phyloP scores from a whole-genome alignment of 2,329 filamentous ascomycete genomes.

The Pseudogymnoascus sp. region DNA sequence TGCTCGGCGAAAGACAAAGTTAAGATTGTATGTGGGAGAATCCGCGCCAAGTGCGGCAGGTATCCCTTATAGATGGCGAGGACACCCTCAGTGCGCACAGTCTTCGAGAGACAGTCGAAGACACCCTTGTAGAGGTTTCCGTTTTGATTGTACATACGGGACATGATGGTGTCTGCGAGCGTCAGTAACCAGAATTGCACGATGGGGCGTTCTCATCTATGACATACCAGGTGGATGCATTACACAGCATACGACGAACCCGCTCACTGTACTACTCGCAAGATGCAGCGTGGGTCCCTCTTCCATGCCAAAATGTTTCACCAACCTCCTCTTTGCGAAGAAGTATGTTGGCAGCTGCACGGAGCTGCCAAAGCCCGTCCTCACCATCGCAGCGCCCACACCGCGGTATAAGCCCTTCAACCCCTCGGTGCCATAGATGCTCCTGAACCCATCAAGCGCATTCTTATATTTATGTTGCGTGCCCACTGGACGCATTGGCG shows the following conservation, averaged over 20 bases:
- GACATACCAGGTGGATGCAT: conserved; percentile 88
- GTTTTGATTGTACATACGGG: conserved; percentile 96
- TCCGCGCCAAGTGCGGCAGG: conserved; percentile 86
- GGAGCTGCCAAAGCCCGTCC: conserved; percentile 90
- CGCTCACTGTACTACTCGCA: conserved; percentile 78
- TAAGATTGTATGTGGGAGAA: conserved; percentile 89
- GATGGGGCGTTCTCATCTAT: neutral
- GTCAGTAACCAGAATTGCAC: conserved; percentile 11
- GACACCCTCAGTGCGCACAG: conserved; percentile 80
- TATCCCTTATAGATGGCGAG: conserved; percentile 97
- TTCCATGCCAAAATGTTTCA: conserved; percentile 76
- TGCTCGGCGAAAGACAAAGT: conserved; percentile 92
- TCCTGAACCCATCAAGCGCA: conserved; percentile 70
- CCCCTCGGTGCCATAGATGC: conserved; percentile 74
- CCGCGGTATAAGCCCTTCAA: conserved; percentile 78
- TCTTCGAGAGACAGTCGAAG: conserved; percentile 86
- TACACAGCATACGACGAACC: conserved; percentile 92
- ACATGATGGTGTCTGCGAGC: conserved; percentile 83
- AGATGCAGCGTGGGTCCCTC: conserved; percentile 87
- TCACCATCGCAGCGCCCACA: conserved; percentile 86
- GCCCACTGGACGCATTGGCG: conserved; percentile 83
- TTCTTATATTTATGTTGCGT: conserved; percentile 93
- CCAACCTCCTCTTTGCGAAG: conserved; percentile 82
- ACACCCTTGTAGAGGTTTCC: conserved; percentile 93
- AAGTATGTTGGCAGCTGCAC: conserved; percentile 98